Conservation (phyloP, 2,329 filamentous ascomycete species). For the Botrytis medusae region DNA sequence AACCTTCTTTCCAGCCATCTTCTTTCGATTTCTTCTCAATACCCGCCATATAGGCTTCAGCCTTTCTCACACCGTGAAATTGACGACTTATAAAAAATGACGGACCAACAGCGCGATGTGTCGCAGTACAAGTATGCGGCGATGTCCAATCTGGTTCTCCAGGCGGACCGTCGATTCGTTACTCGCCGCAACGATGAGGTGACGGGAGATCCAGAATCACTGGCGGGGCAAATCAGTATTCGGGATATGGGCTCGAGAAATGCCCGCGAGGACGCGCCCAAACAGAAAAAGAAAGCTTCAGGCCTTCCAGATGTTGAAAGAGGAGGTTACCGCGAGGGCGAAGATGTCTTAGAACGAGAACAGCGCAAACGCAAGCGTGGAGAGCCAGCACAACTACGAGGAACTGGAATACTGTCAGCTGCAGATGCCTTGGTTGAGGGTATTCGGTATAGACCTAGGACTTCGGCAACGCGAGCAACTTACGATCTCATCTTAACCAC, state of each 20-base stretch:
- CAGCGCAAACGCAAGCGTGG: constrained; percentile 81
- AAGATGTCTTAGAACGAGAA: constrained; percentile 79
- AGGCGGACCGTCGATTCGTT: constrained; percentile 96
- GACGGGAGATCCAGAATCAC: constrained; percentile 94
- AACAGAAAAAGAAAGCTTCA: constrained; percentile 70
- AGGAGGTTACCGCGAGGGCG: constrained; percentile 74
- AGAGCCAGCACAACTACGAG: constrained; percentile 68
- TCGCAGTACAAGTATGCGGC: constrained; percentile 99
- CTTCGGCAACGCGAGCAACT: constrained; percentile 84
- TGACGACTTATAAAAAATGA: constrained; percentile 52
- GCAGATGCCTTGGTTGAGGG: constrained; percentile 88
- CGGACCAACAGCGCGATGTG: constrained; percentile 76
- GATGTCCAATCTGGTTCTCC: constrained; percentile 99
- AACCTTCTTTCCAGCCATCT: constrained; percentile 15
- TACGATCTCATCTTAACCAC: constrained; percentile 94
- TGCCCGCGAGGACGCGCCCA: constrained; percentile 75
- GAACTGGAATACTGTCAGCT: constrained; percentile 76
- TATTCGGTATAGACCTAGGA: constrained; percentile 86
- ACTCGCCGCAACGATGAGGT: constrained; percentile 90
- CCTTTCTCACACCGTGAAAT: constrained; percentile 33
- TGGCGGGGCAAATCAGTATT: constrained; percentile 90
- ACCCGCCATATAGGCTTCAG: constrained; percentile 29
- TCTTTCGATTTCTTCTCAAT: constrained; percentile 16
- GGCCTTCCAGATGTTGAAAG: constrained; percentile 70
- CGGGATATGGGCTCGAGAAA: constrained; percentile 90